Conservation (phyloP, 768 basidiomycete species). For the Boletellus emodensis region DNA sequence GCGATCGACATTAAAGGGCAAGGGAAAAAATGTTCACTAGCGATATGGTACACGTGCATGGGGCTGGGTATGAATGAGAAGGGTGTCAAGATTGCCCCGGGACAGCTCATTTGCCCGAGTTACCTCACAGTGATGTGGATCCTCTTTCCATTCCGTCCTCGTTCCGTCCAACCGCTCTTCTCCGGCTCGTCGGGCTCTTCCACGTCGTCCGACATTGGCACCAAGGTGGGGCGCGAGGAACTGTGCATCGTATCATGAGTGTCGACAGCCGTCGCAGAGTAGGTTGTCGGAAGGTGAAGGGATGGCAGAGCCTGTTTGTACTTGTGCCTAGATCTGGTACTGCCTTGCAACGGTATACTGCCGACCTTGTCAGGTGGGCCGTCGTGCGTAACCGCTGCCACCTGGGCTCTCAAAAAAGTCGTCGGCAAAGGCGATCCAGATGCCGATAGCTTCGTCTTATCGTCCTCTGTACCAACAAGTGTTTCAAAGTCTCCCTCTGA, state of each 20-base stretch:
- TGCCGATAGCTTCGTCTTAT: constrained; percentile 7
- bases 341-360: constrained; percentile 29
- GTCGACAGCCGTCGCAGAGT: constrained; percentile 34
- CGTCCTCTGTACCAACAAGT: constrained; percentile 14
- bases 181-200: constrained; percentile 33
- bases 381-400: constrained; percentile 18
- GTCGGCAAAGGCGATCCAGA: constrained; percentile 18
- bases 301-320: constrained; percentile 36
- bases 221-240: constrained; percentile 1
- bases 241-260: constrained; percentile 23
- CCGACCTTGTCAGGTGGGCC: constrained; percentile 59
- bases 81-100: neutral
- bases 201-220: neutral
- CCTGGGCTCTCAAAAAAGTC: constrained; percentile 3
- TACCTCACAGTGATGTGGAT: constrained; percentile 28
- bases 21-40: constrained; percentile 4
- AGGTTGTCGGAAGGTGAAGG: constrained; percentile 32
- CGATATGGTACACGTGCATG: constrained; percentile 18
- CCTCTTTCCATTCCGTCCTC: constrained; percentile 38
- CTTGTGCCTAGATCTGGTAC: constrained; percentile 26
- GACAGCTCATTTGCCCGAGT: constrained; percentile 1
- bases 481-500: constrained; percentile 25
- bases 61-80: neutral
- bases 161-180: constrained; percentile 49
- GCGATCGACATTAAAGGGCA: neutral